Evolutionary conservation across 495 filamentous ascomycete genomes (phyloP).

Genomic region (Aspergillus sclerotiicarbonarius): DNA sequence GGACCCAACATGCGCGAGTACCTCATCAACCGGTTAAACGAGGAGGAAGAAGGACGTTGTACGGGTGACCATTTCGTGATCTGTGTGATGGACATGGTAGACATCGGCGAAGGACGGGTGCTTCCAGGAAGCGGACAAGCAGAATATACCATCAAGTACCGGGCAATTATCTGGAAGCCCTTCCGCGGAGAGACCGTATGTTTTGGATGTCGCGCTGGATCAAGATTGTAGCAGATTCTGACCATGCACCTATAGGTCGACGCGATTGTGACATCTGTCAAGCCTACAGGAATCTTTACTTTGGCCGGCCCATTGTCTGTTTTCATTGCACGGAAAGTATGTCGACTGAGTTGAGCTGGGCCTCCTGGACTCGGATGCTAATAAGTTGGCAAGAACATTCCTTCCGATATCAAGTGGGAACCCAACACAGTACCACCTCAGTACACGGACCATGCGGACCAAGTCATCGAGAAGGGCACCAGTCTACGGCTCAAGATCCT

Average conservation of each 20-base stretch:
- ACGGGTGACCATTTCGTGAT: conserved; percentile 94
- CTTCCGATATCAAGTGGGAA: conserved; percentile 88
- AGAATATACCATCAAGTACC: conserved; percentile 91
- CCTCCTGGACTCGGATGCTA: conserved; percentile 12
- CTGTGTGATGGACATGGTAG: conserved; percentile 89
- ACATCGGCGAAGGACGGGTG: conserved; percentile 88
- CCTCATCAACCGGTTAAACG: conserved; percentile 78
- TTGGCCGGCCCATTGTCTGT: conserved; percentile 83
- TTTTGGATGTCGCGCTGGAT: conserved; percentile 9
- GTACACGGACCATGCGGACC: conserved; percentile 82
- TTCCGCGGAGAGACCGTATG: conserved; percentile 95
- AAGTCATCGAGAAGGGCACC: conserved; percentile 89
- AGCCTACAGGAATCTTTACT: conserved; percentile 88
- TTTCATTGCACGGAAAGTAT: conserved; percentile 85
- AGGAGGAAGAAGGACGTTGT: conserved; percentile 91
- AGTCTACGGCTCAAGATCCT: conserved; percentile 92
- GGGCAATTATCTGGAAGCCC: conserved; percentile 94
- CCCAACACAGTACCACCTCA: conserved; percentile 83
- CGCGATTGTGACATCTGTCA: conserved; percentile 84
- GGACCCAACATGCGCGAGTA: conserved; percentile 85
- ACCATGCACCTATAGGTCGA: conserved; percentile 63
- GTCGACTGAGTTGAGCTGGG: conserved; percentile 25
- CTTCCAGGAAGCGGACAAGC: conserved; percentile 85
- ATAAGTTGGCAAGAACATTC: conserved; percentile 68
- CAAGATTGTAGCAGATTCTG: background rate